Evolutionary conservation across 441 rosid genomes (phyloP).

Genomic region (Brassica hybrid): DNA sequence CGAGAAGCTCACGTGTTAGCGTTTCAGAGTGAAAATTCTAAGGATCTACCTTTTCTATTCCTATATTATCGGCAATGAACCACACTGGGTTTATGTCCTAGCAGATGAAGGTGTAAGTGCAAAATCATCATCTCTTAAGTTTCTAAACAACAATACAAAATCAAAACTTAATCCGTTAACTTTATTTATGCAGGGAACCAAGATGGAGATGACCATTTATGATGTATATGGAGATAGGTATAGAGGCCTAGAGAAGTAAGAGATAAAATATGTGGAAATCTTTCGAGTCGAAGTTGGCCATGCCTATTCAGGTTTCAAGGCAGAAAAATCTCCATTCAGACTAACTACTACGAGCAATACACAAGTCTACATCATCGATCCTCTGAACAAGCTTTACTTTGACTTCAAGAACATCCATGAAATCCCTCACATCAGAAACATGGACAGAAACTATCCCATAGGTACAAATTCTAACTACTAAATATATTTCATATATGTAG

Average conservation of each 20-base stretch:
- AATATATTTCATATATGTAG: neutral
- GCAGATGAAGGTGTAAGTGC: neutral
- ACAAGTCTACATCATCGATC: neutral
- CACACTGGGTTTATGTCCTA: neutral
- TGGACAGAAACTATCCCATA: neutral
- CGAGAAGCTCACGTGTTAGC: neutral
- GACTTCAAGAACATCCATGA: neutral
- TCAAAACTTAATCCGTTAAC: neutral
- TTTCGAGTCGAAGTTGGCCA: neutral
- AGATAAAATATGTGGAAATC: neutral
- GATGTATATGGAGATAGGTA: neutral
- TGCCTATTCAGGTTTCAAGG: neutral
- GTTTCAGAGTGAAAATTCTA: neutral
- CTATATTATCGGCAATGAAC: neutral
- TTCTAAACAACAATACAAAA: neutral
- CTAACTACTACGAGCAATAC: neutral
- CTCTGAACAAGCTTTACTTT: neutral
- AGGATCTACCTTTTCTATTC: neutral
- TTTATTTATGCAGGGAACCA: neutral
- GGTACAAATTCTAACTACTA: neutral
- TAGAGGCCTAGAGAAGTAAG: neutral
- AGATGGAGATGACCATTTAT: neutral
- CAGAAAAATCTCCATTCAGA: neutral
- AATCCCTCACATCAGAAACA: neutral
- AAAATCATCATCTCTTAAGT: neutral